phyloP scores from a whole-genome alignment of 495 filamentous ascomycete genomes.

The Hyaloscypha bicolor region DNA sequence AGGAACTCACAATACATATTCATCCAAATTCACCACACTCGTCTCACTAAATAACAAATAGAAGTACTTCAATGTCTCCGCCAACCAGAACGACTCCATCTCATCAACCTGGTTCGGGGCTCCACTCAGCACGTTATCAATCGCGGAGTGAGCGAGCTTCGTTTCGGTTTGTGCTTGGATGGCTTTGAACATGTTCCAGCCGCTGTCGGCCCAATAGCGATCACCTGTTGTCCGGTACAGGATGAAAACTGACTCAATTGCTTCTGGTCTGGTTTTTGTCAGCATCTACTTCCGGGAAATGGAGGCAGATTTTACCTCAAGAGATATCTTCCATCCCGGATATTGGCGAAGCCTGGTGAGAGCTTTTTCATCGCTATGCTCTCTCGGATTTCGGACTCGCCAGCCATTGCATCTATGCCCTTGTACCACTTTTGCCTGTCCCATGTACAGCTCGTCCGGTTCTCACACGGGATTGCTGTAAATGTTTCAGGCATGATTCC shows the following conservation, averaged over 20 bases:
- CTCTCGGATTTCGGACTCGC: slow-evolving; percentile 10
- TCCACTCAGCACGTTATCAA: slow-evolving; percentile 38
- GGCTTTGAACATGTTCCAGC: slow-evolving; percentile 60
- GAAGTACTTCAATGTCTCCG: slow-evolving; percentile 93
- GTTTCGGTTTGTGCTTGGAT: slow-evolving; percentile 48
- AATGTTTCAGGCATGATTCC: slow-evolving; percentile 85
- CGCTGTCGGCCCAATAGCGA: slow-evolving; percentile 53
- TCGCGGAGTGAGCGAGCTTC: slow-evolving; percentile 46
- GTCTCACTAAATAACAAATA: slow-evolving; percentile 83
- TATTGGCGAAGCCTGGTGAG: slow-evolving; percentile 24
- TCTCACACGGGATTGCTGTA: slow-evolving; percentile 67
- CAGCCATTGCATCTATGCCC: slow-evolving; percentile 48
- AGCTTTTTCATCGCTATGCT: slow-evolving; percentile 17
- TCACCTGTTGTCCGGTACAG: slow-evolving; percentile 62
- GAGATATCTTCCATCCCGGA: slow-evolving; percentile 30
- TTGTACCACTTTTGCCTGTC: slow-evolving; percentile 63
- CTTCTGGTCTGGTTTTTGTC: slow-evolving; percentile 51
- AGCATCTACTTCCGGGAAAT: background rate
- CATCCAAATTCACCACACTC: slow-evolving; percentile 62
- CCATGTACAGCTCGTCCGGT: slow-evolving; percentile 70
- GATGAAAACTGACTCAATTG: slow-evolving; percentile 66
- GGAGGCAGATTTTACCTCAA: slow-evolving; percentile 16
- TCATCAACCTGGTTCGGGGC: slow-evolving; percentile 42
- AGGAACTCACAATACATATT: slow-evolving; percentile 38
- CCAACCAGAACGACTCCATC: slow-evolving; percentile 69